Conservation (phyloP, 2,329 filamentous ascomycete species). For the Scedosporium minutisporum region DNA sequence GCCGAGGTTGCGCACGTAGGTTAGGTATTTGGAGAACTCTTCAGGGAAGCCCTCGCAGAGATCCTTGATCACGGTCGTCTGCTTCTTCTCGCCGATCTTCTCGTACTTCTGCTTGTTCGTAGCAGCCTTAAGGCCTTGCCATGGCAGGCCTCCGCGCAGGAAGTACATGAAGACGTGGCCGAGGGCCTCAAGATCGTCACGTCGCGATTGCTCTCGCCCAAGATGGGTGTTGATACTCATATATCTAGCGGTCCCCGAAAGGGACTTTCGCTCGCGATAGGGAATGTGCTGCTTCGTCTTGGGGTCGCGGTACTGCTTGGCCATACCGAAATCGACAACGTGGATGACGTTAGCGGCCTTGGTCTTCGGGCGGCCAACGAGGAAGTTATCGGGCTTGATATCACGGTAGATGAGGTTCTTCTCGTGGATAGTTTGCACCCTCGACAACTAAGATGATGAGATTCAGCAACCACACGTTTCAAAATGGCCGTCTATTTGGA, state of each 20-base stretch:
- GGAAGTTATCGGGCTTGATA: slow-evolving; percentile 99
- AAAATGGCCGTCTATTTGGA: neutral
- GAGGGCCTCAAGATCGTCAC: slow-evolving; percentile 88
- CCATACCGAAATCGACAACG: slow-evolving; percentile 98
- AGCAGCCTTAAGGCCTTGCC: slow-evolving; percentile 64
- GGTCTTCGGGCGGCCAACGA: slow-evolving; percentile 83
- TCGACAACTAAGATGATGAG: slow-evolving; percentile 53
- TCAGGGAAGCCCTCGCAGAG: slow-evolving; percentile 93
- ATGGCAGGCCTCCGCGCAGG: slow-evolving; percentile 59
- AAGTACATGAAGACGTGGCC: slow-evolving; percentile 71
- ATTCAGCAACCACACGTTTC: neutral
- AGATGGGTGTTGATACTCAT: slow-evolving; percentile 99
- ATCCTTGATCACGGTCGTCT: slow-evolving; percentile 93
- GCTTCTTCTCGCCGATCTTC: slow-evolving; percentile 99
- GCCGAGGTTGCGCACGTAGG: slow-evolving; percentile 92
- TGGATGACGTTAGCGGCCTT: slow-evolving; percentile 98
- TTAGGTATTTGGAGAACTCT: slow-evolving; percentile 96
- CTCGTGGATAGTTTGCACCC: slow-evolving; percentile 90
- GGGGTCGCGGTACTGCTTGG: slow-evolving; percentile 96
- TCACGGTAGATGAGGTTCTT: slow-evolving; percentile 99
- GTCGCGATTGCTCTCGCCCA: slow-evolving; percentile 87
- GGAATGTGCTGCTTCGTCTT: slow-evolving; percentile 99
- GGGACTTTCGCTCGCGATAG: slow-evolving; percentile 90
- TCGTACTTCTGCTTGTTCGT: slow-evolving; percentile 97
- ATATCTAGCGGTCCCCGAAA: slow-evolving; percentile 93